Evolutionary conservation across 805 yeast species (phyloP).

Genomic region (Sugiyamaella qingdaonensis): DNA sequence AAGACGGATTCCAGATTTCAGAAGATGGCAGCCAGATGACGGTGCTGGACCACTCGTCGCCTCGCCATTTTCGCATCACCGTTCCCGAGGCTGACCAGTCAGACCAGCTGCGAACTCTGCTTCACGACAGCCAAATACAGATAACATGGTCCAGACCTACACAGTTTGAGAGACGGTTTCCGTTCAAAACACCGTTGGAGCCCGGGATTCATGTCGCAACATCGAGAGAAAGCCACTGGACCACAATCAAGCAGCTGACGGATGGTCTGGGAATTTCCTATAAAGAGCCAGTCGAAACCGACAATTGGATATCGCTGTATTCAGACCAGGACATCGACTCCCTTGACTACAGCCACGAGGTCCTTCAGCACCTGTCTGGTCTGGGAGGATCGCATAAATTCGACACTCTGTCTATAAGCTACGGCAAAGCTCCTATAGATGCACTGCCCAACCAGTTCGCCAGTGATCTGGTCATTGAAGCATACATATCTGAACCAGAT

Average conservation of each 20-base stretch:
- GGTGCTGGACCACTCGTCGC: conserved; percentile 1
- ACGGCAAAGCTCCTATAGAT: conserved; percentile 18
- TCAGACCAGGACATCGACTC: conserved; percentile 3
- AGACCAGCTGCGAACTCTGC: neutral
- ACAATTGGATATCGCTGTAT: conserved; percentile 19
- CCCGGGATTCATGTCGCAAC: conserved; percentile 28
- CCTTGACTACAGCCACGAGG: neutral
- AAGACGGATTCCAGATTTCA: conserved; percentile 4
- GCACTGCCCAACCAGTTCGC: conserved; percentile 12
- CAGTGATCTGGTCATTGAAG: conserved; percentile 24
- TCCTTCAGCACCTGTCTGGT: neutral
- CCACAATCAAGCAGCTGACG: conserved; percentile 2
- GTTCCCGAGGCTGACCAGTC: conserved; percentile 13
- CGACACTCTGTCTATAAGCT: conserved; percentile 18
- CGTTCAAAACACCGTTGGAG: conserved; percentile 26
- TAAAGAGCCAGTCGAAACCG: conserved; percentile 13
- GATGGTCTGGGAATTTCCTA: conserved; percentile 1
- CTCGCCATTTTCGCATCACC: conserved; percentile 20
- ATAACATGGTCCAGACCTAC: conserved; percentile 17
- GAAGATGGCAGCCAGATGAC: conserved; percentile 5
- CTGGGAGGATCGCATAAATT: conserved; percentile 4
- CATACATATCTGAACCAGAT: conserved; percentile 11
- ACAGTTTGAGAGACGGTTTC: conserved; percentile 20
- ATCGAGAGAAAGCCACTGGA: conserved; percentile 24
- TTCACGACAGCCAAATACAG: conserved; percentile 11